Base-by-base conservation (phyloP, 208 protist species). In the Phytomonas sp. region DNA sequence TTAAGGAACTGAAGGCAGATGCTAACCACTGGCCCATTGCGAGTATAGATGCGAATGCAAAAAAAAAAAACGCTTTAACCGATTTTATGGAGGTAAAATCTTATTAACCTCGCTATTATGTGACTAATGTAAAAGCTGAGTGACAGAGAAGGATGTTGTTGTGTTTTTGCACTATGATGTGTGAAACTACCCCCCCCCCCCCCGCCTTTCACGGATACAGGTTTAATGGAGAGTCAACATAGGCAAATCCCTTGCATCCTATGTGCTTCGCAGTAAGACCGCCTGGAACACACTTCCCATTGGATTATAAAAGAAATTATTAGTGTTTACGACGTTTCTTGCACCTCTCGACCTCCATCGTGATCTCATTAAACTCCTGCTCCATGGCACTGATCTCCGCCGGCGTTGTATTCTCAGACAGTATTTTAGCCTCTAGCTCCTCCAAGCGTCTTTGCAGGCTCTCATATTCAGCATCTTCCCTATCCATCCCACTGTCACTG, bases 351-450 rank as follows among this genome's bases (percentile, higher is more conserved):
- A 80, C 76, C 62, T 77, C 78, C 29, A 66, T 75, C 11, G 81
- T 79, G 31, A 96, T 72, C 37, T 91, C 85, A 51, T 81, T 84
- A 73, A 96, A 89, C 73, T 92, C 82, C 63, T 89, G 78, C 67
- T 92, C 85, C 26, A 95, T 70, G 31, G 76, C 78, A 30, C 76
- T 66, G 4, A 95, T 81, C 70, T 95, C 85, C 61, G 93, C 88
- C 2, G 81, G 77, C 8, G 91, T 91, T 29, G 85, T 69, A 66
- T 96, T 85, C n/a, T 81, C 82, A 1, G 88, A 74, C 29, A 79
- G 62, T 56, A 96, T 82, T 11, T 83, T 83, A 59, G 78, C 78
- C 71, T 92, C 82, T 32, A 96, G 70, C 66, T 85, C 78, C 62
- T 84, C 81, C 6, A 93, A 71, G 4, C 84, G 79, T 0, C 66